Evolutionary conservation across 2,329 filamentous ascomycete genomes (phyloP), one percentile per base, ranked within the genome.

Genomic region (Gliomastix tumulicola): DNA sequence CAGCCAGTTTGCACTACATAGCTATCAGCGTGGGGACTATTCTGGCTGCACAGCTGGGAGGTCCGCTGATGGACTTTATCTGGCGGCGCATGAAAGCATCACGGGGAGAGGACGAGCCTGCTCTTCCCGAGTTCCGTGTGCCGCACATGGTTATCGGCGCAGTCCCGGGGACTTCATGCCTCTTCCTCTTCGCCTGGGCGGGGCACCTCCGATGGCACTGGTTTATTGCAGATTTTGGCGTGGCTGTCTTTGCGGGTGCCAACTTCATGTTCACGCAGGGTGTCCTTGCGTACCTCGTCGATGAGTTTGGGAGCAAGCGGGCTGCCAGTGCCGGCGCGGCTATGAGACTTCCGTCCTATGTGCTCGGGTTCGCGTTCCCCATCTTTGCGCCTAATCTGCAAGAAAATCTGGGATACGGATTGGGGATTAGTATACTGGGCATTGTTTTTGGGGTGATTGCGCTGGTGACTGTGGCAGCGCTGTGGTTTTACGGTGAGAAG

Each of bases 161-260:
- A 0, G 32, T 77, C 2, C 44, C 77, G 9, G 48, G 41, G 2
- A 49, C 50, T 2, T 34, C 49, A 0, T 63, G 63, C 0, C 36
- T 67, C 2, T 47, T 68, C 13, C 31, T 54, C 8, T 68, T 65
- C 39, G 65, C 57, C 2, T 69, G 65, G 65, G 44, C 60, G 1
- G 74, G 74, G 0, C 59, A 79, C 34, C 59, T 65, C 21, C 49
- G 62, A 2, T 55, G 63, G 0, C 68, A 71, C 45, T 82, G 71
- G 71, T 68, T 78, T 16, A 62, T 75, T 6, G 73, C 76, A 0
- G 76, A 80, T 32, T 63, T 79, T 18, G 76, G 76, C 3, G 69
- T 68, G 3, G 53, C 56, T 0, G 59, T 76, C n/a, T 71, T 79
- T 40, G 68, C 68, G 0, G 57, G 65, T 5, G 74, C 74, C 2